A percentile compares a stretch with the other conserved stretches of the same genome.
These are phyloP conservation scores for Gossypium longicalyx DNA, from an alignment of 345 rosid species.

Conservation along the genomic window DNA sequence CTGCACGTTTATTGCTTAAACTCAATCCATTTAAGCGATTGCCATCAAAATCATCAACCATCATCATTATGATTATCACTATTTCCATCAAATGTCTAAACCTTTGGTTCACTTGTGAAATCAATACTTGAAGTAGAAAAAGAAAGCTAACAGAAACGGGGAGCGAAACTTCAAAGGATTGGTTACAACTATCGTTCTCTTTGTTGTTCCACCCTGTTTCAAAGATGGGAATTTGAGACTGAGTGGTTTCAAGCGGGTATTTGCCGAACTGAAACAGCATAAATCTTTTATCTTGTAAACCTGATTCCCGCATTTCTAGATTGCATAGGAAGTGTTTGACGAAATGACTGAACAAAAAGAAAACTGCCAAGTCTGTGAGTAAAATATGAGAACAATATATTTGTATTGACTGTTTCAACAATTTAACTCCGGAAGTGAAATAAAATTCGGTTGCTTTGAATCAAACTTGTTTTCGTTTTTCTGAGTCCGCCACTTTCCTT, in stretches of 20 bases:
- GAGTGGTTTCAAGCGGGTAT: slow-evolving; percentile 12
- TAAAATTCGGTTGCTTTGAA: neutral
- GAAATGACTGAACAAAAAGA: slow-evolving; percentile 26
- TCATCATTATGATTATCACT: slow-evolving; percentile 19
- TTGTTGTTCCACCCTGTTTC: neutral
- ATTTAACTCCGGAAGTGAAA: neutral
- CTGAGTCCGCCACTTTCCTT: neutral
- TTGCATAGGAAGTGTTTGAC: slow-evolving; percentile 27
- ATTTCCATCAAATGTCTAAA: slow-evolving; percentile 4
- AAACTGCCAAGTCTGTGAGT: neutral
- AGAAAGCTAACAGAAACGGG: too few species aligned
- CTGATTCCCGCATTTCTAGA: slow-evolving; percentile 30
- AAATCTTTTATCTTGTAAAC: slow-evolving; percentile 17
- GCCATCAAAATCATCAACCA: slow-evolving; percentile 23
- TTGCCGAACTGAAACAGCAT: neutral
- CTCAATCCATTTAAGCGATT: too few species aligned
- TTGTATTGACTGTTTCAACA: neutral
- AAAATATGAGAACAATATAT: neutral
- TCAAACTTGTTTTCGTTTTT: neutral
- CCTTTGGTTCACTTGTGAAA: neutral
- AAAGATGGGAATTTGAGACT: slow-evolving; percentile 6
- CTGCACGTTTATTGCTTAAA: too few species aligned
- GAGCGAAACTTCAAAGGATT: neutral
- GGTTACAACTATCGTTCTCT: neutral
- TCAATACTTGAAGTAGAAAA: slow-evolving; percentile 1